phyloP scores from a whole-genome alignment of 805 yeast species.

The Kuraishia molischiana region DNA sequence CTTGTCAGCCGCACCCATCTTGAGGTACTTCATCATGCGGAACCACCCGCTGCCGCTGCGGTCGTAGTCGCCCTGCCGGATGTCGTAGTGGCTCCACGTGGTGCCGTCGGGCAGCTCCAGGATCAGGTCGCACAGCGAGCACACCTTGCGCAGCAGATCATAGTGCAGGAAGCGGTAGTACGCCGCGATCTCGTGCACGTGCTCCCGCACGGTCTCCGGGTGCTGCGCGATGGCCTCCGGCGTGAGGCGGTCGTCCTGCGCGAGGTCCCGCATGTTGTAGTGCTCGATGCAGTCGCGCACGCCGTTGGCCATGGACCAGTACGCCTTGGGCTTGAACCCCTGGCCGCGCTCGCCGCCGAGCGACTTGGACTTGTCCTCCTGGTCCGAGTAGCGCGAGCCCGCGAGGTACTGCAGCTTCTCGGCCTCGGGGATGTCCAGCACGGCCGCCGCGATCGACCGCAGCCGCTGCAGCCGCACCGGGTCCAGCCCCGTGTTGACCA shows the following conservation, averaged over 20 bases:
- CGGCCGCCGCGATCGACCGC: constrained; percentile 29
- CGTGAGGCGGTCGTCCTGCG: constrained; percentile 22
- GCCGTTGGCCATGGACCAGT: constrained; percentile 35
- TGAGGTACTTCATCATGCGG: constrained; percentile 26
- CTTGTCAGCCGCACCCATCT: constrained; percentile 19
- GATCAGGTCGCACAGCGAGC: constrained; percentile 31
- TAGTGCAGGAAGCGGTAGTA: constrained; percentile 28
- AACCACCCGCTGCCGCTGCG: constrained; percentile 31
- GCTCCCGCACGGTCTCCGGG: constrained; percentile 29
- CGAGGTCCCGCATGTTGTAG: constrained; percentile 30
- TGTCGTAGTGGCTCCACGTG: constrained; percentile 23
- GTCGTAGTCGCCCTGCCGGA: constrained; percentile 17
- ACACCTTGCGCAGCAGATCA: constrained; percentile 25
- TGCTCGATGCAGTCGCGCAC: constrained; percentile 34
- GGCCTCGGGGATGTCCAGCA: constrained; percentile 29
- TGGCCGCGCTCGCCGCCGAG: constrained; percentile 36
- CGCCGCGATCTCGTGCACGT: constrained; percentile 27
- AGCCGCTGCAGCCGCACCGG: constrained; percentile 22
- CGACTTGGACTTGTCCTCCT: constrained; percentile 1
- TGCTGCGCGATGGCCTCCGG: constrained; percentile 13
- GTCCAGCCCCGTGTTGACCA: constrained; percentile 30
- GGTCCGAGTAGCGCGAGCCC: constrained; percentile 14
- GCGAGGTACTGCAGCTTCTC: constrained; percentile 27
- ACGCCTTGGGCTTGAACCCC: constrained; percentile 38
- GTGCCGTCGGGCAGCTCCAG: constrained; percentile 37